Evolutionary conservation across 129 eudicot genomes (phyloP), one percentile per base, ranked within the genome.

Genomic region (Artemisia tridentata): DNA sequence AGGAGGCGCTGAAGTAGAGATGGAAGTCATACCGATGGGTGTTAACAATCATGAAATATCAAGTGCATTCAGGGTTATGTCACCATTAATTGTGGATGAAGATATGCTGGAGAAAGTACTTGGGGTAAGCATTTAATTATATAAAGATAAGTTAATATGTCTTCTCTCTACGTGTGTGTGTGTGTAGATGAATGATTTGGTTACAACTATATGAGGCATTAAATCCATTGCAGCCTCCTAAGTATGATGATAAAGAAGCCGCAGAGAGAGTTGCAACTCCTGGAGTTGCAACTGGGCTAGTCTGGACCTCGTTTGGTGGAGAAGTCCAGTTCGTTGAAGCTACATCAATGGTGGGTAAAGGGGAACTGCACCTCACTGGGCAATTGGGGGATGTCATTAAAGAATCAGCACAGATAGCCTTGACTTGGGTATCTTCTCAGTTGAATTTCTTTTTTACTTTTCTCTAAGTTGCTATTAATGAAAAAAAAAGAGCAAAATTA

Each of bases 351-450:
- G 86, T 72, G 15, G 99, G 99, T 63, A 93, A 87, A 78, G 99
- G 99, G 60, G 91, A 93, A n/a, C 83, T 93, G 23, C 99, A 86
- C 75, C 97, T 93, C 34, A 93, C 99, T 12, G 99, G 99, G 18
- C 99, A 93, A 80, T 84, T 93, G 55, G 99, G 99, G 45, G 97
- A 90, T 82, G 99, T 93, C 59, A 93, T 93, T 45, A 93, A 93
- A 74, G 99, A 93, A 75, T 93, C 99, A 7, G 99, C 99, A 55
- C 99, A 90, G 79, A 93, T 93, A 73, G 99, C 99, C 56, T 74
- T 93, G 77, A 93, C 99, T 51, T 93, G 99, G 99, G 99, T 93
- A 87, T 56, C 76, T 73, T 34, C 43, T 46, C 63, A 57, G 21
- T 57, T 20, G 1, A 20, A 43, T 48, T 11, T 7, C n/a, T n/a